Conservation (phyloP, 2,329 filamentous ascomycete species). For the Penicillium sp. region DNA sequence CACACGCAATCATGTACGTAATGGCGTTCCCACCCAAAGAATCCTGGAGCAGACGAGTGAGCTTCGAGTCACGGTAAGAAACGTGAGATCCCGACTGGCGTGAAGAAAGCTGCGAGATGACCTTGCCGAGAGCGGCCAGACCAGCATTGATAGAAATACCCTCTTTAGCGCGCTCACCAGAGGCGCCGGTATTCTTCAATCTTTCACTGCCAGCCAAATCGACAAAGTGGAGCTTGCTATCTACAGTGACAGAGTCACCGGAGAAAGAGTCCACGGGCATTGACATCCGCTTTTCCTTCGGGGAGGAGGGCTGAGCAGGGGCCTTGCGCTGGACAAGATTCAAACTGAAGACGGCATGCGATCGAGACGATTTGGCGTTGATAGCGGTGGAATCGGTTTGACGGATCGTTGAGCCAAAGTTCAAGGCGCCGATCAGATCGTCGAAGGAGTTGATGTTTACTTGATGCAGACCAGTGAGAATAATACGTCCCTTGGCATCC, state of each 20-base stretch:
- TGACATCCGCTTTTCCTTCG: slow-evolving; percentile 76
- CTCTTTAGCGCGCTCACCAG: slow-evolving; percentile 88
- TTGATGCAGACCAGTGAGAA: slow-evolving; percentile 83
- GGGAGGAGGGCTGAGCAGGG: slow-evolving; percentile 43
- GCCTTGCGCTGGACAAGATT: slow-evolving; percentile 78
- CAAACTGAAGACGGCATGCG: slow-evolving; percentile 92
- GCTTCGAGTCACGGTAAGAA: slow-evolving; percentile 95
- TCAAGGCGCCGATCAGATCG: slow-evolving; percentile 80
- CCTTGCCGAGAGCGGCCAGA: slow-evolving; percentile 88
- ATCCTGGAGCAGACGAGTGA: slow-evolving; percentile 91
- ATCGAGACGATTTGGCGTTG: slow-evolving; percentile 95
- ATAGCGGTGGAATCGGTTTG: slow-evolving; percentile 97
- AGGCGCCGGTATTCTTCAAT: slow-evolving; percentile 92
- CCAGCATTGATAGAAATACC: slow-evolving; percentile 98
- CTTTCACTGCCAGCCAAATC: slow-evolving; percentile 95
- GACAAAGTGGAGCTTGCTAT: slow-evolving; percentile 98
- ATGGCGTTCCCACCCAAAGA: slow-evolving; percentile 95
- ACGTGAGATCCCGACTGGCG: slow-evolving; percentile 82
- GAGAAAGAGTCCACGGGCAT: slow-evolving; percentile 76
- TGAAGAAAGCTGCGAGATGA: slow-evolving; percentile 95
- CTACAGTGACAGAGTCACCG: slow-evolving; percentile 69
- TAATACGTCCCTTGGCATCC: slow-evolving; percentile 87
- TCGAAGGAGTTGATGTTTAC: slow-evolving; percentile 86
- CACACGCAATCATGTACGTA: slow-evolving; percentile 99
- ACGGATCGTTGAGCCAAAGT: slow-evolving; percentile 87